These are phyloP conservation scores for Drechslerella coelobrocha DNA, from an alignment of 2,329 filamentous ascomycete genomes.

Conservation along the genomic window DNA sequence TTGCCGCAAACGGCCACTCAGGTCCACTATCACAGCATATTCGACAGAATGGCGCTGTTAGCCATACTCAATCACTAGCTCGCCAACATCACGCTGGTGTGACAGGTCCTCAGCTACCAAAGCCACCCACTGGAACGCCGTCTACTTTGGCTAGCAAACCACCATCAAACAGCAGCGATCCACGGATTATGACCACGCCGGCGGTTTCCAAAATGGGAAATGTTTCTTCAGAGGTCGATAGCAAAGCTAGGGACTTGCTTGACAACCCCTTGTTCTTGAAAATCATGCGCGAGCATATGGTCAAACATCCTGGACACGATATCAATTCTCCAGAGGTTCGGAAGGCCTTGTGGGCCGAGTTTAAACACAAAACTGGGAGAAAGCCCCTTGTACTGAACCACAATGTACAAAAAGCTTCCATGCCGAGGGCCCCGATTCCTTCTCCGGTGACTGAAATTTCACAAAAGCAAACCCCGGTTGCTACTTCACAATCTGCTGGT, in stretches of 20 bases:
- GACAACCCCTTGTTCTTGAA: conserved; percentile 40
- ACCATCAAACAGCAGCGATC: background rate
- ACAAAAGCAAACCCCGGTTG: background rate
- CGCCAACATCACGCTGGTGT: conserved; percentile 13
- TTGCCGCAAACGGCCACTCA: background rate
- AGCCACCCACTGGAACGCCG: background rate
- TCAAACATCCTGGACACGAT: conserved; percentile 29
- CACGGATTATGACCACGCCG: background rate
- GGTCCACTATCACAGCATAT: conserved; percentile 9
- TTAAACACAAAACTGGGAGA: conserved; percentile 21
- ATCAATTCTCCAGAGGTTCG: conserved; percentile 38
- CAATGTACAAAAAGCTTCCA: conserved; percentile 6
- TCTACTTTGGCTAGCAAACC: conserved; percentile 6
- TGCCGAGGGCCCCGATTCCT: conserved; percentile 8
- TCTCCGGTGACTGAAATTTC: background rate
- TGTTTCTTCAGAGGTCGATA: conserved; percentile 21
- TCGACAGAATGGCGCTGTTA: conserved; percentile 1
- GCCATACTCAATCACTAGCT: conserved; percentile 12
- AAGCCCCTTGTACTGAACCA: conserved; percentile 16
- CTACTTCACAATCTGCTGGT: background rate
- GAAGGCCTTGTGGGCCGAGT: conserved; percentile 34
- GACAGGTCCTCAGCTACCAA: conserved; percentile 11
- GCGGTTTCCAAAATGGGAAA: background rate
- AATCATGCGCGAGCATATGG: conserved; percentile 29
- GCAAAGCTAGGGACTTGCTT: conserved; percentile 27